A percentile compares a stretch with the other conserved stretches of the same genome.
Conservation (phyloP, 768 basidiomycete species). For the Lanmaoa pseudosensibilis region DNA sequence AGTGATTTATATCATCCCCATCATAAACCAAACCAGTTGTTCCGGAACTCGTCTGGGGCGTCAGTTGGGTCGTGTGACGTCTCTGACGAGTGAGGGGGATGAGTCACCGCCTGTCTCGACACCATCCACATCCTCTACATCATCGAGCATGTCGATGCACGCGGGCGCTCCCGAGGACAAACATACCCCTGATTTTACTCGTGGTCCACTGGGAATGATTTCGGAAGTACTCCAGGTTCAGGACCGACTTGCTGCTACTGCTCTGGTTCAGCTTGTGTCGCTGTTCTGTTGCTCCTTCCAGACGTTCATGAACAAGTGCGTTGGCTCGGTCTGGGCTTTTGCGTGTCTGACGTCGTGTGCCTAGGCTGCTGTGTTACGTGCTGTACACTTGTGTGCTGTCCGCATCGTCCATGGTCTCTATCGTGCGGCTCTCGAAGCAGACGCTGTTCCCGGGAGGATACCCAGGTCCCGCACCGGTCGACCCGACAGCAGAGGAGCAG, state of each 20-base stretch:
- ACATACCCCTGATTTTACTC: constrained; percentile 38
- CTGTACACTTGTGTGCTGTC: constrained; percentile 56
- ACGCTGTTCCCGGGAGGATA: constrained; percentile 89
- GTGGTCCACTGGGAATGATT: constrained; percentile 45
- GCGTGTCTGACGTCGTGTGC: constrained; percentile 10
- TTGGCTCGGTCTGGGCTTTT: background rate
- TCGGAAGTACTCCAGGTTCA: constrained; percentile 50
- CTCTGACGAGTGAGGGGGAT: background rate
- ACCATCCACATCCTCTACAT: constrained; percentile 26
- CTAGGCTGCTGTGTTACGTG: constrained; percentile 68
- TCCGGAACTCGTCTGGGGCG: background rate
- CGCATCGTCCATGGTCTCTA: constrained; percentile 49
- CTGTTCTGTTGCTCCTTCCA: constrained; percentile 49
- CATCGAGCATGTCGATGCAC: constrained; percentile 23
- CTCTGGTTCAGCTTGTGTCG: constrained; percentile 45
- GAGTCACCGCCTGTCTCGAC: constrained; percentile 5
- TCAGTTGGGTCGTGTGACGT: background rate
- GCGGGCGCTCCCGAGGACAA: constrained; percentile 6
- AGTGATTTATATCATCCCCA: constrained; percentile 60
- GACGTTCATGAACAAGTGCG: constrained; percentile 61
- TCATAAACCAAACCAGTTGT: constrained; percentile 49
- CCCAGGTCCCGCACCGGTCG: constrained; percentile 68
- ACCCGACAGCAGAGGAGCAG: constrained; percentile 80
- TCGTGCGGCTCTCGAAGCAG: constrained; percentile 57
- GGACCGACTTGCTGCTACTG: constrained; percentile 48